A percentile compares a stretch with the other conserved stretches of the same genome.
These are phyloP conservation scores for Ilex aquifolium DNA, from an alignment of 257 asterid genomes.

Conservation along the genomic window DNA sequence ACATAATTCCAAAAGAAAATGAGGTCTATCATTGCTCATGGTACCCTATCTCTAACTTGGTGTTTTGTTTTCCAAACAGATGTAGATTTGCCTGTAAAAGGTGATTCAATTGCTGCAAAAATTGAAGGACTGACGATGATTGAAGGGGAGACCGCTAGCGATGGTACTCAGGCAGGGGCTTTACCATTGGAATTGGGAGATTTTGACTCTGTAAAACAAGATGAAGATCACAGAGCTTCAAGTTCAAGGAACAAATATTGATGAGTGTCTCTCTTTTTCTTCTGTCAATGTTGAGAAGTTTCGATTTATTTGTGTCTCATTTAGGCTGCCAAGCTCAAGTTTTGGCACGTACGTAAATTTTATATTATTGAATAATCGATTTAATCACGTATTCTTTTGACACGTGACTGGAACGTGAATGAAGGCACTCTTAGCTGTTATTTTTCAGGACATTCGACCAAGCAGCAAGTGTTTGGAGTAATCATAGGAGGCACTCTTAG, in stretches of 20 bases:
- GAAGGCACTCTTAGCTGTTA: too few relatives aligned
- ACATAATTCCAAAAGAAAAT: too few relatives aligned
- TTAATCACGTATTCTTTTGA: too few relatives aligned
- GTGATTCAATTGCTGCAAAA: constrained; percentile 20
- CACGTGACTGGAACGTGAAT: too few relatives aligned
- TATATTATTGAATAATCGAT: too few relatives aligned
- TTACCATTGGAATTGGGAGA: constrained; percentile 46
- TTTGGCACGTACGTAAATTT: too few relatives aligned
- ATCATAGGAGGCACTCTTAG: too few relatives aligned
- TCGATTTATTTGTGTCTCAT: too few relatives aligned
- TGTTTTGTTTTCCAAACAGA: constrained; percentile 21
- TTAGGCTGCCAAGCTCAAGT: too few relatives aligned
- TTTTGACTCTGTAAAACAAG: constrained; percentile 16
- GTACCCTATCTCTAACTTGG: background rate
- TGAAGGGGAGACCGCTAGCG: constrained; percentile 47
- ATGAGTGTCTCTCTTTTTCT: background rate
- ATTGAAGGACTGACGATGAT: constrained; percentile 38
- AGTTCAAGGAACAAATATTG: constrained; percentile 13
- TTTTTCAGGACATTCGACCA: too few relatives aligned
- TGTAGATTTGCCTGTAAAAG: constrained; percentile 24
- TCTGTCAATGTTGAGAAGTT: too few relatives aligned
- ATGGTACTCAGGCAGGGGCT: constrained; percentile 48
- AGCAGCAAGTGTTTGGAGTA: too few relatives aligned
- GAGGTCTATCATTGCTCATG: background rate
- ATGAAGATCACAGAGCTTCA: constrained; percentile 12